These are phyloP conservation scores for Meyerozyma elateridarum DNA, from an alignment of 1,139 yeast genomes.

Conservation along the genomic window DNA sequence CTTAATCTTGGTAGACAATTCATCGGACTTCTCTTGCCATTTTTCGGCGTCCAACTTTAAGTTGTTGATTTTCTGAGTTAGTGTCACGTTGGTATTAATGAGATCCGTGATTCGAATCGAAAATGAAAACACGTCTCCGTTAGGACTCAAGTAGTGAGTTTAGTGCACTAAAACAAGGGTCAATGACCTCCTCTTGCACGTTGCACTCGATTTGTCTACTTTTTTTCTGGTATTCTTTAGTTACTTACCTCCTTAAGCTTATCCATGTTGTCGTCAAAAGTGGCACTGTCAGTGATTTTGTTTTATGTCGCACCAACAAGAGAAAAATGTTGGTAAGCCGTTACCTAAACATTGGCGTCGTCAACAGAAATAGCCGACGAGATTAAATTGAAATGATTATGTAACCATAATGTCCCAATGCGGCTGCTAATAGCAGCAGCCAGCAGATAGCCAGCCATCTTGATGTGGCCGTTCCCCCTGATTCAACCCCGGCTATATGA, in stretches of 20 bases:
- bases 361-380: not conserved
- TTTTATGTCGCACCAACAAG: conserved; percentile 1
- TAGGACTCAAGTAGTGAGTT: too few species aligned
- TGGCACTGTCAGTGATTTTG: conserved; percentile 3
- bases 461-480: too few species aligned
- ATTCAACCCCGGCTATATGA: too few species aligned
- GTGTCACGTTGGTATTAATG: too few species aligned
- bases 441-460: conserved; percentile 4
- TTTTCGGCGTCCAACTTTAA: conserved; percentile 92
- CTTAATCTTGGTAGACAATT: conserved; percentile 73
- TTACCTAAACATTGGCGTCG: conserved; percentile 1
- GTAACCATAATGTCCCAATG: too few species aligned
- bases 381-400: too few species aligned
- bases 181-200: conserved; percentile 2
- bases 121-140: too few species aligned
- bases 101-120: too few species aligned
- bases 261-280: conserved; percentile 27
- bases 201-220: not conserved
- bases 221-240: too few species aligned
- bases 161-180: too few species aligned
- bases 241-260: conserved; percentile 51
- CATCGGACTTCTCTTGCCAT: conserved; percentile 97
- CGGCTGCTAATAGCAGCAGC: conserved; percentile 1
- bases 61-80: conserved; percentile 71
- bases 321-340: not conserved